Conservation (phyloP, 805 yeast genomes). For the Myxozyma udenii region DNA sequence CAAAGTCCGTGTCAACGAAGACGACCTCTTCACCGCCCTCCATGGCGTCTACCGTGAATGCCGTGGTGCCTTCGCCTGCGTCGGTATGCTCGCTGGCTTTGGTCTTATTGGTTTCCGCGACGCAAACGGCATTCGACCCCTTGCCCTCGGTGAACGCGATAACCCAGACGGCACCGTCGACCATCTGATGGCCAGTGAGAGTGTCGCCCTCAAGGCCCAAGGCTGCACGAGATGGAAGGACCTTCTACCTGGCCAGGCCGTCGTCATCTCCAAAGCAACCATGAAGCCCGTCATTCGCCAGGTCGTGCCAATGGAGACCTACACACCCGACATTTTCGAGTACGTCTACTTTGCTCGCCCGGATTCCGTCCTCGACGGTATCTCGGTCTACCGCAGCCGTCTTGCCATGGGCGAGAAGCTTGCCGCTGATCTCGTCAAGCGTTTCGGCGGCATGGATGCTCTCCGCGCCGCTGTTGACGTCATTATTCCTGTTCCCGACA, state of each 20-base stretch:
- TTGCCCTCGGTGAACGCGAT: conserved; percentile 77
- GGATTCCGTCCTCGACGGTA: conserved; percentile 94
- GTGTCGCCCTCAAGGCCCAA: conserved; percentile 90
- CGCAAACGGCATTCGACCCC: conserved; percentile 94
- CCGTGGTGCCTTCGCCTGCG: conserved; percentile 97
- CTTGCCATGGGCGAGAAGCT: conserved; percentile 89
- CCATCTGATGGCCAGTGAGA: conserved; percentile 93
- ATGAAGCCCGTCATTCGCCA: conserved; percentile 78
- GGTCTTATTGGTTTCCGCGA: conserved; percentile 95
- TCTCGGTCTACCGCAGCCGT: conserved; percentile 89
- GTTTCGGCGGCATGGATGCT: conserved; percentile 46
- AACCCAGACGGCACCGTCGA: conserved; percentile 69
- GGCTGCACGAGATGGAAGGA: conserved; percentile 79
- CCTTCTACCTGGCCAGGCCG: conserved; percentile 92
- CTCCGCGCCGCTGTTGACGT: conserved; percentile 72
- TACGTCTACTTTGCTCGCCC: conserved; percentile 98
- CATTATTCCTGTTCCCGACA: conserved; percentile 96
- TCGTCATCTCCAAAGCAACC: conserved; percentile 77
- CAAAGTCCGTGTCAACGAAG: conserved; percentile 88
- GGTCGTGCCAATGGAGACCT: conserved; percentile 70
- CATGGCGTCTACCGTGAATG: conserved; percentile 71
- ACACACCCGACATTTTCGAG: conserved; percentile 95
- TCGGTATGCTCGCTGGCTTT: conserved; percentile 87
- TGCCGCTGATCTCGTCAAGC: conserved; percentile 61
- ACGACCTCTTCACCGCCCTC: conserved; percentile 82